phyloP scores from a whole-genome alignment of 2,329 filamentous ascomycete genomes.

The Paecilomyces sp. region DNA sequence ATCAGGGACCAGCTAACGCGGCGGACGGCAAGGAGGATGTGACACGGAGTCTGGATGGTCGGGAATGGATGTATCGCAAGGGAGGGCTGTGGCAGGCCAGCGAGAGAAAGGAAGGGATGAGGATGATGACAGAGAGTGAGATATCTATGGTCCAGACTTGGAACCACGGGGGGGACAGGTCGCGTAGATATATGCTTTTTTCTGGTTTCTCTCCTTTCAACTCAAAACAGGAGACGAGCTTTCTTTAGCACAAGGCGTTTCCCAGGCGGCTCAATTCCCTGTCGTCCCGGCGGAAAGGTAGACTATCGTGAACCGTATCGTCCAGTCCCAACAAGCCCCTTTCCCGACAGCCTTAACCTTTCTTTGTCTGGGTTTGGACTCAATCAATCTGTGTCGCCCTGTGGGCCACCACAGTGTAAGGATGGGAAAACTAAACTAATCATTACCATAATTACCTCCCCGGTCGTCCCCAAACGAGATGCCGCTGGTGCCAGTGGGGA shows the following conservation, averaged over 20 bases:
- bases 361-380: background rate
- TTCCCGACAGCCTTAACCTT: background rate
- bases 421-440: background rate
- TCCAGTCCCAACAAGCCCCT: slow-evolving; percentile 5
- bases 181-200: slow-evolving; percentile 23
- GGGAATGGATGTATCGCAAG: slow-evolving; percentile 14
- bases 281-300: slow-evolving; percentile 25
- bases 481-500: background rate
- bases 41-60: background rate
- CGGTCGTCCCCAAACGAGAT: background rate
- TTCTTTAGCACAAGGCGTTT: background rate
- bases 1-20: slow-evolving; percentile 21
- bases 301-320: slow-evolving; percentile 14
- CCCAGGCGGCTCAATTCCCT: slow-evolving; percentile 20
- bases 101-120: slow-evolving; percentile 12
- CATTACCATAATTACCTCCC: background rate
- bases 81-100: slow-evolving; percentile 11
- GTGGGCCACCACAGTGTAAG: background rate
- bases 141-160: slow-evolving; percentile 11
- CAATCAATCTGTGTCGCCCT: background rate
- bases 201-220: background rate
- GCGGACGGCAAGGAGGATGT: slow-evolving; percentile 22
- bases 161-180: slow-evolving; percentile 18
- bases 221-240: background rate
- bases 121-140: slow-evolving; percentile 6